Evolutionary conservation across 371 early-diverging fungal genomes (phyloP), one percentile per base, ranked within the genome.

Genomic region (Apophysomyces variabilis): DNA sequence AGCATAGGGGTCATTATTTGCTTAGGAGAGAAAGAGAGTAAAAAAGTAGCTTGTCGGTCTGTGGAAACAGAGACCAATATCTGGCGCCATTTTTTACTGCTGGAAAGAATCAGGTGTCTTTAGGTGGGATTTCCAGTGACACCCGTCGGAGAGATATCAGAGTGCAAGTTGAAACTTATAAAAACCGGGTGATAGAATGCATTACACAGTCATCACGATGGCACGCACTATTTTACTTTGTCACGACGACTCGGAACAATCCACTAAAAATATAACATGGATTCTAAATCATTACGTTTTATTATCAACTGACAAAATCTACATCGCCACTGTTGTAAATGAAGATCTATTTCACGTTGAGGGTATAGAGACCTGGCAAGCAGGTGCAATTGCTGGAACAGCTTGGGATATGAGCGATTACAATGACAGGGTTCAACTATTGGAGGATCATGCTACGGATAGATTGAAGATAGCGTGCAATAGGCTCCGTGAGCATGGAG

Each of bases 301-400:
- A 26, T 54, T 66, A 59, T 47, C 71, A 13, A 67, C 66, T 1
- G 77, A 74, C 56, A 61, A 65, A 21, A 65, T 77, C 9, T 61
- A 60, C 0, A 18, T 77, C 11, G 68, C 64, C 9, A 74, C 67
- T 5, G 72, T 72, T 47, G 61, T 74, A 21, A 69, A 77, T 38
- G 77, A 77, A 38, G 74, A 74, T 58, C 62, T 72, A 8, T 50
- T 70, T 35, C 62, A 66, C 14, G 66, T 77, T 12, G 75, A 77
- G 57, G 78, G 78, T 1, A 43, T 69, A n/a, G 70, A 70, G 64
- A 72, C 73, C 1, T 64, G 69, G 38, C 73, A 76, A 36, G 44
- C 78, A 13, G 57, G 67, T 1, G 64, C 71, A 0, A 68, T 69
- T 41, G 75, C 75, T 14, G 58, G 67, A 26, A 60, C 67, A 5